Evolutionary conservation across 805 yeast genomes (phyloP), one percentile per base, ranked within the genome.

Genomic region (Spathaspora arborariae): DNA sequence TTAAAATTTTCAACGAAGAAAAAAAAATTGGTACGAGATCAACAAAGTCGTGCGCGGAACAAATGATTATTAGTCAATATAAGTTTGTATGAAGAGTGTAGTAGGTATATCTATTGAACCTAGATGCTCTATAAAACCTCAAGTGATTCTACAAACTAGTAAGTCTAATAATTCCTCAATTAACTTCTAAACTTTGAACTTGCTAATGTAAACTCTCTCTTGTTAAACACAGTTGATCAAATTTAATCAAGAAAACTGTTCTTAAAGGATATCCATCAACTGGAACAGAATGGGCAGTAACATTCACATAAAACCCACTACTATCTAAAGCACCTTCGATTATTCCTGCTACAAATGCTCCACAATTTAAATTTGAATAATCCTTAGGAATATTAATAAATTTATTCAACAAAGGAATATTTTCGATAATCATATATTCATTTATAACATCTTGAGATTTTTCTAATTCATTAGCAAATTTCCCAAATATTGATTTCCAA

Each of bases 281-380:
- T 1, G 87, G 85, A 15, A 83, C 88, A 0, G 84, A 75, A 58
- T 89, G 96, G 1, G 96, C 96, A n/a, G 86, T 79, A 6, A 89
- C 96, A 40, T 69, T 72, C 11, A 92, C 90, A 45, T 76, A 81
- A 58, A 88, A 88, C 51, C 81, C 82, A 1, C 88, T 72, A 4
- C 85, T 73, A 56, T 86, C 94, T 48, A 89, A 67, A 1, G 88
- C 82, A 0, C 95, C 96, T 61, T 89, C 96, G 36, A 88, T 75
- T 13, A 89, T 76, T 0, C 96, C 96, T 0, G 96, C 96, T 1
- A 84, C 79, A 59, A 85, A 87, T 0, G 96, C 91, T 13, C 85
- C 82, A 58, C 94, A 86, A 58, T 85, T 87, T 56, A 88, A 73
- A 51, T 82, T 82, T 9, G 86, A 82, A 58, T 84, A 81, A 52